Conservation (phyloP, 2,329 filamentous ascomycete species). For the Epichloe aotearoae region DNA sequence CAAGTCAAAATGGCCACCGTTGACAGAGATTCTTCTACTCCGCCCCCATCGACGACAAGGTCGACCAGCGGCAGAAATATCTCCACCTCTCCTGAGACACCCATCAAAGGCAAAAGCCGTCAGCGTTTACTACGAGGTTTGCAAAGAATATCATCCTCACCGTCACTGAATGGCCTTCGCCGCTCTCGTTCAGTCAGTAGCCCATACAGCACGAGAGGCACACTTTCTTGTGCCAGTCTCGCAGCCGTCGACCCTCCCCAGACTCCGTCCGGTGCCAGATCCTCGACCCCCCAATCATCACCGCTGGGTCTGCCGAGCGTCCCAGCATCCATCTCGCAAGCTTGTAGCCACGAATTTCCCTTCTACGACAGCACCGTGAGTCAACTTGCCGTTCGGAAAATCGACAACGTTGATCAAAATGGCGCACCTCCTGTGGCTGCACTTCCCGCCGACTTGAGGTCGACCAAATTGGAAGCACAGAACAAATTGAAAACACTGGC, state of each 20-base stretch:
- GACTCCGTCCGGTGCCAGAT: constrained; percentile 15
- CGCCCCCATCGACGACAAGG: constrained; percentile 13
- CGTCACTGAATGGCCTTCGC: constrained; percentile 51
- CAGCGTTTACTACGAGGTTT: constrained; percentile 60
- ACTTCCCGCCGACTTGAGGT: constrained; percentile 50
- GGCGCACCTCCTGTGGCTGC: constrained; percentile 37
- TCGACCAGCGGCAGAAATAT: constrained; percentile 8
- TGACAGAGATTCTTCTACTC: constrained; percentile 10
- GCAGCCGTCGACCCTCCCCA: constrained; percentile 23
- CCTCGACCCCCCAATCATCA: constrained; percentile 25
- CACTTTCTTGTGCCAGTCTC: constrained; percentile 42
- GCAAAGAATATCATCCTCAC: constrained; percentile 70
- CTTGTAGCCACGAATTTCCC: constrained; percentile 26
- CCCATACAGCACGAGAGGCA: constrained; percentile 45
- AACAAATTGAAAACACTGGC: constrained; percentile 8
- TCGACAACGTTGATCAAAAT: constrained; percentile 33
- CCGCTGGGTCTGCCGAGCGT: constrained; percentile 24
- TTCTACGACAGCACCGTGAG: constrained; percentile 28
- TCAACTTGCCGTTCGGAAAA: constrained; percentile 40
- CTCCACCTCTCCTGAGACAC: constrained; percentile 14
- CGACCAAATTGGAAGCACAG: constrained; percentile 20
- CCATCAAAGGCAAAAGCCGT: constrained; percentile 49
- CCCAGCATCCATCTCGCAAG: constrained; percentile 25
- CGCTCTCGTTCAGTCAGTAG: constrained; percentile 55
- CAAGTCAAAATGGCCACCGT: constrained; percentile 1